A percentile compares a stretch with the other conserved stretches of the same genome.
These are phyloP conservation scores for Silene coronaria DNA, from an alignment of 179 eudicot genomes.

Conservation along the genomic window DNA sequence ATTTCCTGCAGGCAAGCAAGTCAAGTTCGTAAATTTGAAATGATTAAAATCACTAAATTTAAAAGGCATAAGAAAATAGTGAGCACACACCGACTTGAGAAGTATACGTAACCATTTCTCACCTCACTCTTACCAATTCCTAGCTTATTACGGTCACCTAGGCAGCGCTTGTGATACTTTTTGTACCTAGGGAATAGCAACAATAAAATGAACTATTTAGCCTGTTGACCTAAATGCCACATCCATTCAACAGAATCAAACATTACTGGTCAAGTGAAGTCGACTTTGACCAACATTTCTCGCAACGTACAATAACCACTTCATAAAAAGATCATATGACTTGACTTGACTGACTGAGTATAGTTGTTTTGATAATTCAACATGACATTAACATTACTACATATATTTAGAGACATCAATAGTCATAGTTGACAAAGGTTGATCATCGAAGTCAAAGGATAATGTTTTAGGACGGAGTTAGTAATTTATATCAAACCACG, in stretches of 20 bases:
- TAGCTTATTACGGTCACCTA: conserved; percentile 69
- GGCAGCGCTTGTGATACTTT: conserved; percentile 78
- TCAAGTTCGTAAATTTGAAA: not conserved
- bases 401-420: too few relatives aligned
- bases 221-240: too few relatives aligned
- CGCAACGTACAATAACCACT: not conserved
- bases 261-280: too few relatives aligned
- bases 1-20: conserved; percentile 59
- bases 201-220: conserved; percentile 4
- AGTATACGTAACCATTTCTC: conserved; percentile 1
- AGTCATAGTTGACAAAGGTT: too few relatives aligned
- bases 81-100: not conserved
- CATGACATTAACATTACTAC: too few relatives aligned
- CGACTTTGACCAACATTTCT: too few relatives aligned
- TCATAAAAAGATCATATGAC: not conserved
- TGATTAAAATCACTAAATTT: not conserved
- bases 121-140: conserved; percentile 97
- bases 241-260: too few relatives aligned
- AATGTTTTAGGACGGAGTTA: too few relatives aligned
- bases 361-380: too few relatives aligned
- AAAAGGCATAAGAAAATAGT: not conserved
- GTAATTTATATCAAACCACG: too few relatives aligned
- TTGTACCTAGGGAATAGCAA: conserved; percentile 50
- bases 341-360: not conserved
- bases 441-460: too few relatives aligned